These are phyloP conservation scores for Achaetomium macrosporum DNA, from an alignment of 2,329 filamentous ascomycete species.

Conservation along the genomic window DNA sequence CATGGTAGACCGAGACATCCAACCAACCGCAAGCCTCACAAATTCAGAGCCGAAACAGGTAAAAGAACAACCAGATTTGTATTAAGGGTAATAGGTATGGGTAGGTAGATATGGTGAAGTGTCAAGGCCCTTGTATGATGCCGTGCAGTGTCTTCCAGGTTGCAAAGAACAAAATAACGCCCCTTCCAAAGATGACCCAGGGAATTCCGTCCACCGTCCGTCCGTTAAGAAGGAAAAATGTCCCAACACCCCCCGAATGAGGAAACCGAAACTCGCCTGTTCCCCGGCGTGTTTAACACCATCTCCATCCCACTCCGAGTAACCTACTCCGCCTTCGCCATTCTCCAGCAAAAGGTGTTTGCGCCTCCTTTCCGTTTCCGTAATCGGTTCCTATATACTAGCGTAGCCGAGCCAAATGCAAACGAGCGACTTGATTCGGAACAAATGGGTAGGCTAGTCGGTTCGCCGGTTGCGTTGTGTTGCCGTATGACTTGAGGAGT, in stretches of 20 bases:
- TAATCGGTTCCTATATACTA: constrained; percentile 5
- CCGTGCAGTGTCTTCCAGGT: constrained; percentile 1
- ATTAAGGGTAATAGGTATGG: constrained; percentile 2
- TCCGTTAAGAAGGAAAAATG: neutral
- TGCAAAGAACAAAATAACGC: constrained; percentile 4
- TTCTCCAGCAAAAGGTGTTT: neutral
- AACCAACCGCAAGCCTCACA: too few relatives aligned
- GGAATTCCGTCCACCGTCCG: constrained; percentile 1
- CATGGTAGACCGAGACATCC: too few relatives aligned
- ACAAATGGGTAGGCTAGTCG: too few relatives aligned
- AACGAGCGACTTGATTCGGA: neutral
- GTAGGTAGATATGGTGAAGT: constrained; percentile 2
- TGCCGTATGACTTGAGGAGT: too few relatives aligned
- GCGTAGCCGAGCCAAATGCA: neutral
- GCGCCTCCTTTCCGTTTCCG: neutral
- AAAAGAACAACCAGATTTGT: constrained; percentile 3
- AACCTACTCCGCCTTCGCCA: neutral
- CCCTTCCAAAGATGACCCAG: constrained; percentile 3
- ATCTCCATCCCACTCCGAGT: neutral
- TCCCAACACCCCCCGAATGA: constrained; percentile 8
- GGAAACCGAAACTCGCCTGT: neutral
- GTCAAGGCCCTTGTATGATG: constrained; percentile 5
- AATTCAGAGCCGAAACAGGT: too few relatives aligned
- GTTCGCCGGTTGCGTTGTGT: neutral
- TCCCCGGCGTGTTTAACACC: neutral